These are phyloP conservation scores for Leucogyrophana mollusca DNA, from an alignment of 768 basidiomycete species.

Conservation along the genomic window DNA sequence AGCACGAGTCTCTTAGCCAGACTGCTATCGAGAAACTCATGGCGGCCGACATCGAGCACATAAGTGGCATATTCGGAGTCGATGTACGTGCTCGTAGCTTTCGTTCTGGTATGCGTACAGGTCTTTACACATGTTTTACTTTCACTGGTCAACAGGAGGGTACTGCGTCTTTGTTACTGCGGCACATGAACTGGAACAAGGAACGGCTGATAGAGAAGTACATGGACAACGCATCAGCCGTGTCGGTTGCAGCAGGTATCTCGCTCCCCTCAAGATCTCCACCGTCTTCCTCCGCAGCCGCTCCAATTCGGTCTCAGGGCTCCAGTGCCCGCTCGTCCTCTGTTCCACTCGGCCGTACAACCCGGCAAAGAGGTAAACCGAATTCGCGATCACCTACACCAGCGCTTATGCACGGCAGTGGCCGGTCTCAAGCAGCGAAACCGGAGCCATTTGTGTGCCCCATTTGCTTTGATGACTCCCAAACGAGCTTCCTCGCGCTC, in stretches of 20 bases:
- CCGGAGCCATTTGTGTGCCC: slow-evolving; percentile 77
- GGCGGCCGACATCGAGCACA: slow-evolving; percentile 78
- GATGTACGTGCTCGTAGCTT: slow-evolving; percentile 59
- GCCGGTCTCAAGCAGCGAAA: slow-evolving; percentile 10
- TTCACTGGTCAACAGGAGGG: slow-evolving; percentile 43
- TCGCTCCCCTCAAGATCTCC: slow-evolving; percentile 30
- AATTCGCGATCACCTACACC: not conserved
- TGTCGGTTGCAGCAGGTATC: slow-evolving; percentile 77
- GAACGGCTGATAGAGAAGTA: slow-evolving; percentile 95
- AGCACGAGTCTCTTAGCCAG: slow-evolving; percentile 76
- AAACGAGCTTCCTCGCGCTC: slow-evolving; percentile 68
- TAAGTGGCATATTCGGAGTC: slow-evolving; percentile 83
- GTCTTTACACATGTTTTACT: slow-evolving; percentile 1
- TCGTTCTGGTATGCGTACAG: not conserved
- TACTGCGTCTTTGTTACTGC: slow-evolving; percentile 75
- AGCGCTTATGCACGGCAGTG: not conserved
- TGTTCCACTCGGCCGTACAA: slow-evolving; percentile 24
- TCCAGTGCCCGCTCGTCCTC: slow-evolving; percentile 23
- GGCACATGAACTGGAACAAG: slow-evolving; percentile 91
- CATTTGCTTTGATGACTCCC: slow-evolving; percentile 86
- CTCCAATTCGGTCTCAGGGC: slow-evolving; percentile 33
- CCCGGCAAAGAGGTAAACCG: slow-evolving; percentile 24
- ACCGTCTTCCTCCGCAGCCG: slow-evolving; percentile 21
- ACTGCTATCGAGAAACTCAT: slow-evolving; percentile 76
- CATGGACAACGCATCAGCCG: slow-evolving; percentile 83